Base-by-base conservation (phyloP, 225 moss, liverwort and hornwort genomes). In the Physcomitrellopsis africana region DNA sequence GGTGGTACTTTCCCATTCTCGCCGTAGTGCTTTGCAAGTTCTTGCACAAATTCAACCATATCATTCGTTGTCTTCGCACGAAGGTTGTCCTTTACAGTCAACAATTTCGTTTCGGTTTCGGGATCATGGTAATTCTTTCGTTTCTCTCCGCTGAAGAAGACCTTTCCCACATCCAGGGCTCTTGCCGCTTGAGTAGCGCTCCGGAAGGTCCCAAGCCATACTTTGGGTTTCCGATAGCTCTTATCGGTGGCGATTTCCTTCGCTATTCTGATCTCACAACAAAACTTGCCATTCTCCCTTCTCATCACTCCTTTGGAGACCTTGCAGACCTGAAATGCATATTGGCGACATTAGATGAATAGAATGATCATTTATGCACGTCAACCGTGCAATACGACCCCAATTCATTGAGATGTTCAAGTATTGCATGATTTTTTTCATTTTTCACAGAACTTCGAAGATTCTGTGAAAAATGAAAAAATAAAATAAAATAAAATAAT, bases 141-240 rank as follows among this genome's bases (percentile, higher is more conserved):
- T 3, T 20, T 63, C 41, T 68, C 46, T 0, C 18, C 2, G 26
- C 69, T 45, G 19, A 83, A 47, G 9, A 80, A 65, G 32, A 51
- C 76, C 64, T 41, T 76, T 26, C 69, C 79, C 18, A 73, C 76
- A 8, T 72, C 72, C 3, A 51, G 26, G 1, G 83, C 83, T 19
- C 69, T 63, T 3, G 44, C 80, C 7, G 3, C 26, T 69, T 80
- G 24, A 19, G 14, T 62, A 1, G 0, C 9, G 11, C 62, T 68
- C 27, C 45, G 68, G 10, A 23, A 83, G 7, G 80, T 73, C 9
- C 83, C 83, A 2, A 83, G 3, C 83, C 83, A 80, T 2, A 32
- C 20, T 47, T 83, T 83, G 0, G 0, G 0, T 20, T 47, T 18
- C 13, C 18, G 0, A 43, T 64, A 54, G 2, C 29, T 2, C 22